phyloP scores from a whole-genome alignment of 306 rosid species.

The Glycyrrhiza uralensis region DNA sequence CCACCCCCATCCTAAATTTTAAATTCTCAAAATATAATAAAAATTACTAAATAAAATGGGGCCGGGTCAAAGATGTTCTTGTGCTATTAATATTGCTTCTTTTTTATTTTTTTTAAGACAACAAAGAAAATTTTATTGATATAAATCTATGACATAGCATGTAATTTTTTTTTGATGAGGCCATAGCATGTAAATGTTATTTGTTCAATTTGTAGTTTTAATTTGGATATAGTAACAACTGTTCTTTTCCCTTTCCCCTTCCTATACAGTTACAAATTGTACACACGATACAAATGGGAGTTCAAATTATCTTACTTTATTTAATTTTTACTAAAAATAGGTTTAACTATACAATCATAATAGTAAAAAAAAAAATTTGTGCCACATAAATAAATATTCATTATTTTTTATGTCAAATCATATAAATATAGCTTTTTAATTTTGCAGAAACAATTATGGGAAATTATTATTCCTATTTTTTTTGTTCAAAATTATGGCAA shows the following conservation, averaged over 20 bases:
- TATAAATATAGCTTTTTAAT: not conserved
- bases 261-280: too few species aligned
- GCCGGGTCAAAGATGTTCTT: constrained; percentile 5
- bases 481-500: not conserved
- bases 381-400: not conserved
- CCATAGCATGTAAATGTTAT: too few species aligned
- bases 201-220: constrained; percentile 3
- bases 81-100: not conserved
- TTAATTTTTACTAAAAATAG: too few species aligned
- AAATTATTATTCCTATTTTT: not conserved
- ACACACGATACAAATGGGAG: too few species aligned
- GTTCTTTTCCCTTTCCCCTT: not conserved
- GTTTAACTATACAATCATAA: too few species aligned
- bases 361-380: not conserved
- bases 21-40: not conserved
- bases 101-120: too few species aligned
- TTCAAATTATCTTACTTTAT: too few species aligned
- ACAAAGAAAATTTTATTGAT: too few species aligned
- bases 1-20: not conserved
- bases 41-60: not conserved
- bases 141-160: too few species aligned
- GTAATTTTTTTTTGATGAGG: too few species aligned
- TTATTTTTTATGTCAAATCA: not conserved
- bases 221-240: not conserved
- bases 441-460: not conserved